Percentiles rank a stretch among this genome's conserved stretches.
phyloP scores from a whole-genome alignment of 75 land plant species.

The Cryptomeria japonica region DNA sequence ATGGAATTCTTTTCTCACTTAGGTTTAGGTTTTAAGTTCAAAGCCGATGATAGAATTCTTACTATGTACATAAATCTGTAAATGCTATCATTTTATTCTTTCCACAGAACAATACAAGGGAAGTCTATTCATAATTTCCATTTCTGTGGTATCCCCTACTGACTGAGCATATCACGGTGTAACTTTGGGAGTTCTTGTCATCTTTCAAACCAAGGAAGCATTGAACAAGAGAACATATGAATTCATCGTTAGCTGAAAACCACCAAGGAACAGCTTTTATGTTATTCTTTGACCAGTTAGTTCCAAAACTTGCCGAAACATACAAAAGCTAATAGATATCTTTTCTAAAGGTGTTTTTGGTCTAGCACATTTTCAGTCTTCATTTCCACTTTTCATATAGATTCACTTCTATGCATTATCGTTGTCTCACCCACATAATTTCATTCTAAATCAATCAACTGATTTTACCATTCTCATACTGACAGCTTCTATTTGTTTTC shows the following conservation, averaged over 20 bases:
- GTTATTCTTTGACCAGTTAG: not conserved
- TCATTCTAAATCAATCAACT: not conserved
- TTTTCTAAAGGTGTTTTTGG: not conserved
- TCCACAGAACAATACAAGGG: no score
- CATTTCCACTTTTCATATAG: not conserved
- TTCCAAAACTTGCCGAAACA: not conserved
- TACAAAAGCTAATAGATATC: not conserved
- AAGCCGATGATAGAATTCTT: no score
- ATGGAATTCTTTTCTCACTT: no score
- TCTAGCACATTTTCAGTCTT: not conserved
- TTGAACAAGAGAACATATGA: not conserved
- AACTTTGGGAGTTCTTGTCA: not conserved
- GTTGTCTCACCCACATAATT: not conserved
- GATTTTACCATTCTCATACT: not conserved
- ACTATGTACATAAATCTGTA: no score
- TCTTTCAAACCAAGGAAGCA: not conserved
- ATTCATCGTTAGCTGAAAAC: not conserved
- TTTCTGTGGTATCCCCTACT: not conserved
- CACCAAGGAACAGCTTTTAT: not conserved
- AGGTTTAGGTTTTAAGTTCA: no score
- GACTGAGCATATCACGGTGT: not conserved
- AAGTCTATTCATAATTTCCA: no score
- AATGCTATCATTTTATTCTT: no score
- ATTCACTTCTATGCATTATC: not conserved
- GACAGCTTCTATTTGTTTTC: constrained; percentile 5